Percentiles rank a stretch among this genome's conserved stretches.
phyloP scores from a whole-genome alignment of 1,139 yeast species.

The Taphrina pruni region DNA sequence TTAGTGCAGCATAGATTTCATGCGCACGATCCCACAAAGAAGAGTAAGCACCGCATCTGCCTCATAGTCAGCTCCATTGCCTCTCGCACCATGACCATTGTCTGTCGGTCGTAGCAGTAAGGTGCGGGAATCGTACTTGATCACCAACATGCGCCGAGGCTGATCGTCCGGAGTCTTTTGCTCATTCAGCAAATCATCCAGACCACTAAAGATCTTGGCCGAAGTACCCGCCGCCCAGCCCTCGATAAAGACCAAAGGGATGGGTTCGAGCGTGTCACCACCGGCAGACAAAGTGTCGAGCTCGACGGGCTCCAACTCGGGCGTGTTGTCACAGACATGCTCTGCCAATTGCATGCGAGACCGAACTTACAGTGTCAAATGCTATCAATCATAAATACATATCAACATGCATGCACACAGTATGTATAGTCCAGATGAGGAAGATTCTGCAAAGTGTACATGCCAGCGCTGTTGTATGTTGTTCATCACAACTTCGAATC shows the following conservation, averaged over 20 bases:
- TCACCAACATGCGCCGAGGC: constrained; percentile 29
- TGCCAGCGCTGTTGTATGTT: too few relatives aligned
- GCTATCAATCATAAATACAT: too few relatives aligned
- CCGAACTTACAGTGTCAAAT: too few relatives aligned
- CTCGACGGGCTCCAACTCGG: constrained; percentile 2
- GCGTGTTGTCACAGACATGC: not conserved
- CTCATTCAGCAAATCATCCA: constrained; percentile 27
- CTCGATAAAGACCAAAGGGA: constrained; percentile 35
- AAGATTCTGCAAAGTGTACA: too few relatives aligned
- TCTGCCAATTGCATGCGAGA: too few relatives aligned
- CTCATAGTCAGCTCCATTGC: too few relatives aligned
- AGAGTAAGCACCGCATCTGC: constrained; percentile 34
- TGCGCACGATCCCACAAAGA: constrained; percentile 36
- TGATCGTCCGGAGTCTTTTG: not conserved
- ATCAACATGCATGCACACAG: too few relatives aligned
- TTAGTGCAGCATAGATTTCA: constrained; percentile 34
- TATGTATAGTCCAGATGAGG: too few relatives aligned
- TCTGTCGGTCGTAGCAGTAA: too few relatives aligned
- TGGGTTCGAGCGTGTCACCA: constrained; percentile 22
- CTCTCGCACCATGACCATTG: too few relatives aligned
- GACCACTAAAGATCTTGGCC: constrained; percentile 38
- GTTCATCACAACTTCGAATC: too few relatives aligned
- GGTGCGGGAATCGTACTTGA: constrained; percentile 7
- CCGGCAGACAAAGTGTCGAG: not conserved
- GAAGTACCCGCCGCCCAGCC: constrained; percentile 40